Conservation (phyloP, 352 stramenopile genomes). For the Pythium brachiatum region DNA sequence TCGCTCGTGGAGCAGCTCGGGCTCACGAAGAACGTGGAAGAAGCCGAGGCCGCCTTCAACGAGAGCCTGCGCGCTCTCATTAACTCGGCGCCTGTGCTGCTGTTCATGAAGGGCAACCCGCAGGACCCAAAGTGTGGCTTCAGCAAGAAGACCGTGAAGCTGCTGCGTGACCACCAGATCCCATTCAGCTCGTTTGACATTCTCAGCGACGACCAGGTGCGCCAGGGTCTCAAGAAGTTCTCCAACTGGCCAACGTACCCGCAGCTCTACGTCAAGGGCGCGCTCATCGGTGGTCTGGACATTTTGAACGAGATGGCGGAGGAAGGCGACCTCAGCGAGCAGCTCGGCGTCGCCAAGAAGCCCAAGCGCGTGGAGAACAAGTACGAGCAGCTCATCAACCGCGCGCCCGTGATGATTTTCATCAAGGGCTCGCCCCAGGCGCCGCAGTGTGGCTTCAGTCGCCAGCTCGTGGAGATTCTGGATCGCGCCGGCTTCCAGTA, state of each 20-base stretch:
- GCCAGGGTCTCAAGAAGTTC: conserved; percentile 95
- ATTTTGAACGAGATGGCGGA: conserved; percentile 95
- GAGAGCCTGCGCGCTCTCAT: conserved; percentile 86
- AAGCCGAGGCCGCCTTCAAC: conserved; percentile 76
- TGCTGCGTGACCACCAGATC: conserved; percentile 89
- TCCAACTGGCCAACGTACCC: conserved; percentile 98
- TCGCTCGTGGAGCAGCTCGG: conserved; percentile 78
- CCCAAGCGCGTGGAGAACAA: conserved; percentile 77
- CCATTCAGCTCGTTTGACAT: conserved; percentile 96
- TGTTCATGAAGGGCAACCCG: conserved; percentile 96
- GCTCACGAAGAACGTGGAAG: conserved; percentile 66
- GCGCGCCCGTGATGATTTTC: conserved; percentile 95
- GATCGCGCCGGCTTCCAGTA: conserved; percentile 90
- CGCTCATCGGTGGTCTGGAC: conserved; percentile 92
- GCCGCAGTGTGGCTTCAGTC: conserved; percentile 95
- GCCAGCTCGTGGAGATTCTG: conserved; percentile 94
- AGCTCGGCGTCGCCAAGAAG: conserved; percentile 90
- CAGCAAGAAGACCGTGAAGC: conserved; percentile 90
- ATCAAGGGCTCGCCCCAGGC: conserved; percentile 95
- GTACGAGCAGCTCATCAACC: conserved; percentile 89
- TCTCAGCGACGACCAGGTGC: conserved; percentile 90
- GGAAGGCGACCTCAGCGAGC: conserved; percentile 85
- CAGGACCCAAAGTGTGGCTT: conserved; percentile 92
- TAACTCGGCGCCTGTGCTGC: conserved; percentile 87
- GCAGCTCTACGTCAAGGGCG: conserved; percentile 95